Evolutionary conservation across 2,329 filamentous ascomycete genomes (phyloP), one percentile per base, ranked within the genome.

Genomic region (Ophidiomyces ophidiicola): DNA sequence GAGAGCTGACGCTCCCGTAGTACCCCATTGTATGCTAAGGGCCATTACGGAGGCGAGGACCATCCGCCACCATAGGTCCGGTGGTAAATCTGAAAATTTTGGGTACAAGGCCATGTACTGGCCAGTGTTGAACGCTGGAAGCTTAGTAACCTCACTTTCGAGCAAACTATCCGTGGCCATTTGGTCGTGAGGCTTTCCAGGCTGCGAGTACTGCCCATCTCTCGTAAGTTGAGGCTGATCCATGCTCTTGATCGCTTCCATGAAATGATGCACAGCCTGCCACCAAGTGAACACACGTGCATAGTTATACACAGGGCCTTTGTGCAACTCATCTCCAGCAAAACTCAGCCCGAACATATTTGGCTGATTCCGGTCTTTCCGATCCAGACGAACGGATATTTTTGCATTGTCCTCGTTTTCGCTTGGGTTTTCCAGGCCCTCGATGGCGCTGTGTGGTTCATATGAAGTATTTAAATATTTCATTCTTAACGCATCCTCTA

Each of bases 281-380:
- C 25, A 37, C 35, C 35, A 37, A 7, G 35, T 30, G 18, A 37
- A 37, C 10, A 30, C 12, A 10, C 35, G 23, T 11, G 35, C 35
- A 23, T 37, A 37, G 12, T 37, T 37, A 21, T 37, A 37, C 19
- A 37, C 24, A 8, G 35, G 35, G 6, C 35, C 35, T 19, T 37
- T 37, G 14, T 37, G 35, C 18, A 37, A 26, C 10, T 37, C 35
- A 19, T 37, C 35, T 21, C 35, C 35, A 6, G 35, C 35, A 23
- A 37, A 37, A 30, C 26, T 37, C 11, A 37, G 14, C 4, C 35
- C 35, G 23, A 37, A 12, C 35, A 24, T 29, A 6, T 18, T 15
- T 14, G 35, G 30, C 12, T 28, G 24, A n/a, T n/a, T 19, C 14
- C n/a, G n/a, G 6, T 29, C 10, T 30, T 20, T 24, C 35, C 14